Base-by-base conservation (phyloP, 306 rosid genomes). In the Astragalus glycyphyllos region DNA sequence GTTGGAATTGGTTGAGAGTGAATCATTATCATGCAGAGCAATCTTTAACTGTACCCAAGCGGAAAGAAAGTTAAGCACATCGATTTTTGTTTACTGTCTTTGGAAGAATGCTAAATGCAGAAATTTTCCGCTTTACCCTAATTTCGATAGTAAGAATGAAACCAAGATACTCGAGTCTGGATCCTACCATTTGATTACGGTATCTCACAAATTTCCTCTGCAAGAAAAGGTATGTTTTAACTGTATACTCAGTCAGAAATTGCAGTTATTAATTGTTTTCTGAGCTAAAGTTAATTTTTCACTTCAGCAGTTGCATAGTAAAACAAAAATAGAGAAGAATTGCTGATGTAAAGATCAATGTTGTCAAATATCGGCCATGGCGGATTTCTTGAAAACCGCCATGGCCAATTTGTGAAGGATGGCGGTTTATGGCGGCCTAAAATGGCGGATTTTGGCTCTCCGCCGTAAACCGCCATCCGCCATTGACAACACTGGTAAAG, bases 171-270 rank as follows among this genome's bases (percentile, higher is more conserved):
- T 79, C 20, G 80, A 84, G 61, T 72, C 74, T 74, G 90, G 90
- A 79, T 77, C 73, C 68, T 94, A 84, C 85, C 83, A 88, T 81
- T 81, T 94, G 72, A 85, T 94, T 32, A 77, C 65, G 66, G 74
- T 90, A 68, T 84, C 82, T 68, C 97, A 90, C 80, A 94, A 88
- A 76, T 89, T 90, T 86, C 94, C 96, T 41, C 67, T 54, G 17
- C 77, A 77, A 49, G 82, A 68, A 49, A 93, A 85, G 91, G 97
- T 85, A 84, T 13, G 62, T 37, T 72, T 55, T 14, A 49, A 56
- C 74, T 77, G 37, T 42, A 35, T 48, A 75, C 47, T 65, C 32
- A 13, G 56, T 65, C 26, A 47, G 20, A 68, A 61, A 32, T 67
- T 62, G 45, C 37, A 50, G 57, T 34, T 7, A 8, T 20, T 72